These are phyloP conservation scores for Phlyctochytrium arcticum DNA, from an alignment of 192 early-diverging fungal genomes.

Conservation along the genomic window DNA sequence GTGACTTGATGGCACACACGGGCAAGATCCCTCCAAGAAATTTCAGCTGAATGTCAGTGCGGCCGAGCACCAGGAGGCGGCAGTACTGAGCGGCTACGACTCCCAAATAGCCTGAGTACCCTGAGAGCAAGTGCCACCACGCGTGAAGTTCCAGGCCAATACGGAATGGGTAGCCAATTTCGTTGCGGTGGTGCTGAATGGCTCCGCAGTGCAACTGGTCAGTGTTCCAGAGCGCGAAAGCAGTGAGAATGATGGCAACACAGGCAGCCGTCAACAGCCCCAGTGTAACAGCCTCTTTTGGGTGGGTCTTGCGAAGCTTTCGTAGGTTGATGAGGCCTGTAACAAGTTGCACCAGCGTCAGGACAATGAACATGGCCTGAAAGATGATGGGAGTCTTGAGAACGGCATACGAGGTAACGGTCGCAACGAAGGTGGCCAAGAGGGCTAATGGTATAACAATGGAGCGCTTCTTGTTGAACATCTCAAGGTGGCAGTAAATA, in stretches of 20 bases:
- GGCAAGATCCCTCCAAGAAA: conserved; percentile 7
- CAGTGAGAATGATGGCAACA: conserved; percentile 5
- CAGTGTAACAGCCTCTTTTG: conserved; percentile 20
- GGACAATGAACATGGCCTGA: conserved; percentile 35
- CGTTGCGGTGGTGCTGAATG: conserved; percentile 44
- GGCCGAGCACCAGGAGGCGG: conserved; percentile 25
- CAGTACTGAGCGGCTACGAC: conserved; percentile 18
- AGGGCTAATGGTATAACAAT: conserved; percentile 8
- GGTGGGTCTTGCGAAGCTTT: conserved; percentile 4
- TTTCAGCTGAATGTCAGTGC: conserved; percentile 25
- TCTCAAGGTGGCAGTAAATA: conserved; percentile 8
- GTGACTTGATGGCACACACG: no score
- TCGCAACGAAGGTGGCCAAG: conserved; percentile 33
- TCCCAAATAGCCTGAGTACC: conserved; percentile 21
- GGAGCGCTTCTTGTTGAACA: conserved; percentile 7
- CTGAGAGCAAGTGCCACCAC: conserved; percentile 48
- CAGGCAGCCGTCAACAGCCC: conserved; percentile 25
- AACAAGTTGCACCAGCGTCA: conserved; percentile 17
- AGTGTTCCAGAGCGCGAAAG: conserved; percentile 73
- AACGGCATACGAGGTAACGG: conserved; percentile 58
- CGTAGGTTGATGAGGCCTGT: conserved; percentile 27
- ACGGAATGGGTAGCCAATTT: conserved; percentile 45
- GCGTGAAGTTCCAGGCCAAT: conserved; percentile 46
- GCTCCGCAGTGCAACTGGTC: conserved; percentile 70
- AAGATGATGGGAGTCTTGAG: conserved; percentile 69